Evolutionary conservation across 495 filamentous ascomycete species (phyloP).

Genomic region (Cenococcum geophilum): DNA sequence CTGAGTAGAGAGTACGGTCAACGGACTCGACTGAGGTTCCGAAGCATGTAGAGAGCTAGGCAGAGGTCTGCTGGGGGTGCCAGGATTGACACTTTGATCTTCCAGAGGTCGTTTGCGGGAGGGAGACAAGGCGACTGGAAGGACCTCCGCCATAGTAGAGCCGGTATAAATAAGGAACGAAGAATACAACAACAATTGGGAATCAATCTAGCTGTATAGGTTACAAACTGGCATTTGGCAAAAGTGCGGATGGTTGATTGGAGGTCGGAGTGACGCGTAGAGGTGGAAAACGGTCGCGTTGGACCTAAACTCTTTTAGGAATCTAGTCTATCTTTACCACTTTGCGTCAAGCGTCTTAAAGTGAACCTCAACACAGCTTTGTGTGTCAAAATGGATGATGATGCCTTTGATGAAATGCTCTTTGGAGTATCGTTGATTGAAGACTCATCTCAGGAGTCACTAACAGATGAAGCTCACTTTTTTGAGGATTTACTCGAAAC

Average conservation of each 20-base stretch:
- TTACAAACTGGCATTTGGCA: background rate
- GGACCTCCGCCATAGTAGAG: conserved; percentile 16
- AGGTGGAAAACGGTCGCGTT: background rate
- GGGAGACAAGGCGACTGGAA: background rate
- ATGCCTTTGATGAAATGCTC: conserved; percentile 33
- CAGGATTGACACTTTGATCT: conserved; percentile 1
- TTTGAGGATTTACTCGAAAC: conserved; percentile 1
- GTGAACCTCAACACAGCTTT: background rate
- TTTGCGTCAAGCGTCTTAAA: background rate
- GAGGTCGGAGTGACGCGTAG: background rate
- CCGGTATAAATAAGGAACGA: background rate
- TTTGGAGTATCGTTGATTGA: conserved; percentile 13
- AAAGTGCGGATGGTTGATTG: background rate
- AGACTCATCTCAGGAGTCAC: conserved; percentile 28
- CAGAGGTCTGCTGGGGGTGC: background rate
- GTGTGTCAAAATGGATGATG: conserved; percentile 6
- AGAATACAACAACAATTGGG: conserved; percentile 4
- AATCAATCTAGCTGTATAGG: conserved; percentile 5
- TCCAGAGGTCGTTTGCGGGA: conserved; percentile 23
- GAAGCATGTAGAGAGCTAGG: conserved; percentile 3
- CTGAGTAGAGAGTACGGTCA: conserved; percentile 32
- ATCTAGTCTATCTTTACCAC: background rate
- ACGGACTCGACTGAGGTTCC: conserved; percentile 20
- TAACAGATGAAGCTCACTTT: conserved; percentile 15
- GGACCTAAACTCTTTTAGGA: background rate